Conservation (phyloP, 2,329 filamentous ascomycete genomes). For the Penicillium sp. region DNA sequence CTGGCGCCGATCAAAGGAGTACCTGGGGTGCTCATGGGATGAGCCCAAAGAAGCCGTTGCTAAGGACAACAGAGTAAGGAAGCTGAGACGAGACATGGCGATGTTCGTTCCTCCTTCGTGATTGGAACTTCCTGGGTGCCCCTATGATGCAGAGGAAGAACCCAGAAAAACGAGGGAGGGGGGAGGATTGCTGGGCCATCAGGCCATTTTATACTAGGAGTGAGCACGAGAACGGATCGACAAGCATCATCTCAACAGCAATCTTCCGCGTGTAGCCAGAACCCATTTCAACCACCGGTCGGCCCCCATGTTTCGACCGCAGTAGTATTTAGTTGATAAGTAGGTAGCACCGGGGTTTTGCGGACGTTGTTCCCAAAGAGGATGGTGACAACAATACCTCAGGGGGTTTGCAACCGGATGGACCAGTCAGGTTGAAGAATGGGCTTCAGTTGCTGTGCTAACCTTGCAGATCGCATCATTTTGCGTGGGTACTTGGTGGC, state of each 20-base stretch:
- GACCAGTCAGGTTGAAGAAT: constrained; percentile 8
- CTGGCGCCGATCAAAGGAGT: constrained; percentile 33
- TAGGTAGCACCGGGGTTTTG: constrained; percentile 10
- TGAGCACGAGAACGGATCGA: not conserved
- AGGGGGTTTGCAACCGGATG: not conserved
- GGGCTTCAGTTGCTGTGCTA: constrained; percentile 4
- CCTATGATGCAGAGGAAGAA: not conserved
- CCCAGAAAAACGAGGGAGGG: not conserved
- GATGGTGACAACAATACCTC: constrained; percentile 7
- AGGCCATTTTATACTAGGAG: constrained; percentile 10
- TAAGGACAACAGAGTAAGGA: constrained; percentile 30
- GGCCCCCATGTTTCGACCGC: not conserved
- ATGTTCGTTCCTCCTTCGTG: constrained; percentile 1
- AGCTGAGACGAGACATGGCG: constrained; percentile 29
- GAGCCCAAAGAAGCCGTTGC: constrained; percentile 21
- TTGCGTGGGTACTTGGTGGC: not conserved
- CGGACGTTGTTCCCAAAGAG: not conserved
- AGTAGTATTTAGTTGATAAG: constrained; percentile 3
- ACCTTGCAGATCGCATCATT: constrained; percentile 18
- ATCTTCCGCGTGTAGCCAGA: not conserved
- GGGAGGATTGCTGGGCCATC: not conserved
- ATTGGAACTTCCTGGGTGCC: not conserved
- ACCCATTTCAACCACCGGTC: not conserved
- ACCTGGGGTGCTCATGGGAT: constrained; percentile 12
- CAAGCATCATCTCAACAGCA: not conserved